A percentile compares a stretch with the other conserved stretches of the same genome.
Conservation (phyloP, 257 asterid species). For the Cruciata laevipes region DNA sequence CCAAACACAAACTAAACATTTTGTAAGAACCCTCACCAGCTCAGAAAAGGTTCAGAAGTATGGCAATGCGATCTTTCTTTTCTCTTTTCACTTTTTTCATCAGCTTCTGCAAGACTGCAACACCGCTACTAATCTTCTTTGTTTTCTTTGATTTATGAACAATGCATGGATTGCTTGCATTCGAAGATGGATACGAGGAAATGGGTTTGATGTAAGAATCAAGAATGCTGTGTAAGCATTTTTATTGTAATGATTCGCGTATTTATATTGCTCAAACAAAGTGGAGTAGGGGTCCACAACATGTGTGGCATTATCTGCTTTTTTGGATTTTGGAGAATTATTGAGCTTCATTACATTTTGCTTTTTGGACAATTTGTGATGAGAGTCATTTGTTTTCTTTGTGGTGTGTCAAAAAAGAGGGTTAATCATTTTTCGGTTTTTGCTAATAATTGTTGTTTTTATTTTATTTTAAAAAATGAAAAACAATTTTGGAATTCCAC, state of each 20-base stretch:
- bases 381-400: not conserved
- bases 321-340: conserved; percentile 34
- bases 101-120: conserved; percentile 13
- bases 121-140: not conserved
- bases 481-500: too few species aligned
- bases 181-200: not conserved
- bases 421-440: not conserved
- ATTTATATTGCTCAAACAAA: conserved; percentile 26
- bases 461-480: too few species aligned
- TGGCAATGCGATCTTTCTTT: conserved; percentile 6
- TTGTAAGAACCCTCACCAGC: conserved; percentile 49
- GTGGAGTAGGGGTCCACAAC: conserved; percentile 37
- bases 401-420: not conserved
- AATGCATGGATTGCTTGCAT: conserved; percentile 9
- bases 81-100: conserved; percentile 9
- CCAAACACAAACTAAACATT: conserved; percentile 28
- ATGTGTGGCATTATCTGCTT: conserved; percentile 30
- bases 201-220: not conserved
- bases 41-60: conserved; percentile 32
- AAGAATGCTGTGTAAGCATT: not conserved
- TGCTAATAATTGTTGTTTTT: too few species aligned
- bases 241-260: not conserved
- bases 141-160: conserved; percentile 3
- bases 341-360: conserved; percentile 12
- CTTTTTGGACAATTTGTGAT: conserved; percentile 22